A percentile compares a stretch with the other conserved stretches of the same genome.
Evolutionary conservation across 805 yeast species (phyloP).

Genomic region (Danielozyma ontarioensis): DNA sequence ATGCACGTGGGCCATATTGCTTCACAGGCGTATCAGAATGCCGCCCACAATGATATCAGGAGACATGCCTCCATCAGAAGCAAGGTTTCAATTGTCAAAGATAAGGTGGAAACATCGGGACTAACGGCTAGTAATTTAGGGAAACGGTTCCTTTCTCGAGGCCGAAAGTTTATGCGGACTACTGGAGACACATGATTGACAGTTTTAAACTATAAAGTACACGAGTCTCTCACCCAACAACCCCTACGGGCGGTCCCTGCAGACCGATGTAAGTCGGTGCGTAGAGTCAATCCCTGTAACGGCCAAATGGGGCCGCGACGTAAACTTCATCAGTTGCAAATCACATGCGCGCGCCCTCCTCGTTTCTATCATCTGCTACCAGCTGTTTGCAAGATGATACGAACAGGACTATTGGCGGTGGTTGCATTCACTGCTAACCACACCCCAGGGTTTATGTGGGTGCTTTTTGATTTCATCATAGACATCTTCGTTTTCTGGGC

Average conservation of each 20-base stretch:
- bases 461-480: slow-evolving; percentile 33
- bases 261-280: no score
- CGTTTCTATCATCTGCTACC: no score
- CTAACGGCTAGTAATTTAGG: slow-evolving; percentile 50
- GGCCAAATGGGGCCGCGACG: no score
- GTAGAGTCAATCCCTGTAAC: no score
- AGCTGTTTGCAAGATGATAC: no score
- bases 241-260: no score
- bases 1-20: slow-evolving; percentile 52
- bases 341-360: no score
- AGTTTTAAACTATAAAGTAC: no score
- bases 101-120: slow-evolving; percentile 41
- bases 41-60: slow-evolving; percentile 50
- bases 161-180: slow-evolving; percentile 46
- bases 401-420: no score
- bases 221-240: no score
- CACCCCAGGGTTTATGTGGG: slow-evolving; percentile 38
- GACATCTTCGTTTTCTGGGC: slow-evolving; percentile 48
- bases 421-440: slow-evolving; percentile 27
- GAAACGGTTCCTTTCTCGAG: slow-evolving; percentile 50
- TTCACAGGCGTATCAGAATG: slow-evolving; percentile 60
- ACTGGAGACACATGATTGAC: no score
- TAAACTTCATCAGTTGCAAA: no score
- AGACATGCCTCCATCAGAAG: slow-evolving; percentile 42
- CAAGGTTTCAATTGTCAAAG: slow-evolving; percentile 45